Evolutionary conservation across 371 early-diverging fungal species (phyloP).

Genomic region (Smittium culicis): DNA sequence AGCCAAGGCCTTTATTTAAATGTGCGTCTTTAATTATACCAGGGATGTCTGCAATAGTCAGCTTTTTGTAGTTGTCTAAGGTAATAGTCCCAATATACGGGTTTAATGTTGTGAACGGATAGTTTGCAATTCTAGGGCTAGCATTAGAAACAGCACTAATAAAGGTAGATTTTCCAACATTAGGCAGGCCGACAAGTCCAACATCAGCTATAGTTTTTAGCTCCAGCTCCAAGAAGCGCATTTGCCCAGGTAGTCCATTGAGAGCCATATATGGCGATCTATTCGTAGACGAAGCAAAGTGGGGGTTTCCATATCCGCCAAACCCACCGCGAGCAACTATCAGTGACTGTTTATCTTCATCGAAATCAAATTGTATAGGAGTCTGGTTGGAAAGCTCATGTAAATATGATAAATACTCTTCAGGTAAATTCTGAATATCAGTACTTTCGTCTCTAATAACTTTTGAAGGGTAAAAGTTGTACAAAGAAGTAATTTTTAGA

Average conservation of each 20-base stretch:
- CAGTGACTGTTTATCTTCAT: conserved; percentile 26
- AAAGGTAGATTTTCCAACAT: conserved; percentile 91
- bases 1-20: conserved; percentile 81
- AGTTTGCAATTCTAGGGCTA: conserved; percentile 82
- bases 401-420: conserved; percentile 17
- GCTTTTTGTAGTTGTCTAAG: conserved; percentile 59
- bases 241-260: conserved; percentile 62
- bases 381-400: conserved; percentile 12
- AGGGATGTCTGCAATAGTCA: conserved; percentile 92
- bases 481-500: conserved; percentile 8
- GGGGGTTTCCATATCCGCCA: conserved; percentile 73
- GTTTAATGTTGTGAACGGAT: conserved; percentile 93
- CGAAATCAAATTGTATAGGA: conserved; percentile 26
- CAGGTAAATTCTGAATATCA: conserved; percentile 16
- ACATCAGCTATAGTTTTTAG: conserved; percentile 92
- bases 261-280: conserved; percentile 73
- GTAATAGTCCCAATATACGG: conserved; percentile 90
- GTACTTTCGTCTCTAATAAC: conserved; percentile 26
- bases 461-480: conserved; percentile 28
- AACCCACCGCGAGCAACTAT: conserved; percentile 52
- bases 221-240: conserved; percentile 64
- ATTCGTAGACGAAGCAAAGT: conserved; percentile 59
- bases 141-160: conserved; percentile 89
- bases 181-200: conserved; percentile 89
- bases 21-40: conserved; percentile 87